Evolutionary conservation across 345 rosid genomes (phyloP).

Genomic region (Cardiospermum halicacabum): DNA sequence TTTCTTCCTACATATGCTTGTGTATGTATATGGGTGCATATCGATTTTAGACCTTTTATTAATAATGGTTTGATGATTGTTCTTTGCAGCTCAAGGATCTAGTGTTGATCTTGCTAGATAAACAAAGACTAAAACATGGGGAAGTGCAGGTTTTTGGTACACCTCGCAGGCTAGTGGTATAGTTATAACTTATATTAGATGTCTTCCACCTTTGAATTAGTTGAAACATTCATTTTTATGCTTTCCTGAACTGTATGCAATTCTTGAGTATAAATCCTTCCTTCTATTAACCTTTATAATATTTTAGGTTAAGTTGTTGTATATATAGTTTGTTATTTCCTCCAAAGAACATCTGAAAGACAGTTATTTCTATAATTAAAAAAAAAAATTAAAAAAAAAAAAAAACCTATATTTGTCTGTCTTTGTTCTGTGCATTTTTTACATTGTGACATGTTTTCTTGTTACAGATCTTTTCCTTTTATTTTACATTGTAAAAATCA

Average conservation of each 20-base stretch:
- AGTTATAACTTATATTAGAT: slow-evolving; percentile 5
- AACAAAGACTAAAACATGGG: slow-evolving; percentile 65
- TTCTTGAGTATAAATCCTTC: not conserved
- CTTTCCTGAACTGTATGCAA: not conserved
- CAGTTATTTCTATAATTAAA: not conserved
- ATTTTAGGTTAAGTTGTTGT: not conserved
- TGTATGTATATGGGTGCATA: too few species aligned
- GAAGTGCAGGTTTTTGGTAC: slow-evolving; percentile 73
- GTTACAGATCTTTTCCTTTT: not conserved
- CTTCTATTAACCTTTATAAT: not conserved
- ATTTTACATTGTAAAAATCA: not conserved
- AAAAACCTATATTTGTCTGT: not conserved
- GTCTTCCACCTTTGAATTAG: slow-evolving; percentile 11
- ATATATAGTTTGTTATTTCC: not conserved
- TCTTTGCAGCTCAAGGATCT: slow-evolving; percentile 71
- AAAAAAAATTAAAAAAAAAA: too few species aligned
- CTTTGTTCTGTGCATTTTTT: not conserved
- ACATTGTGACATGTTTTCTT: not conserved
- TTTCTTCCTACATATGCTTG: not conserved
- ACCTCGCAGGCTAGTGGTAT: slow-evolving; percentile 96
- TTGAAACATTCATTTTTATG: slow-evolving; percentile 12
- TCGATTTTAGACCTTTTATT: not conserved
- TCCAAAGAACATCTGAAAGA: not conserved
- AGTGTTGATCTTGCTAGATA: slow-evolving; percentile 51
- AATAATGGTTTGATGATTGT: slow-evolving; percentile 6